phyloP scores from a whole-genome alignment of 2,329 filamentous ascomycete genomes.

The Onygenales sp. region DNA sequence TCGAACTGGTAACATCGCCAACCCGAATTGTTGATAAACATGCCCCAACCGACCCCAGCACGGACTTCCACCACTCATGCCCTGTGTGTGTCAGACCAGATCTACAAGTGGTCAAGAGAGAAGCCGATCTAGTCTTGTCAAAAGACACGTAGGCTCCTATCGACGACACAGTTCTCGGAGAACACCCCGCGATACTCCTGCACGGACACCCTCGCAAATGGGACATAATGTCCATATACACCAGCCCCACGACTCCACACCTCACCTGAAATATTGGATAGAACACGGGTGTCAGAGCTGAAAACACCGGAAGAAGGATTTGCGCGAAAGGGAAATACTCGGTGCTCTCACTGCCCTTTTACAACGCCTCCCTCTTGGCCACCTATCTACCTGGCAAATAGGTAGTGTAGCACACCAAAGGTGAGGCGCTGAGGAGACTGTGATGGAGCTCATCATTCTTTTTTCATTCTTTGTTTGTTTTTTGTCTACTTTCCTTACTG shows the following conservation, averaged over 20 bases:
- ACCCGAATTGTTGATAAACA: not conserved
- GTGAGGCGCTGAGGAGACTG: not conserved
- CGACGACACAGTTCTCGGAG: too few species aligned
- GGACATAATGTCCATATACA: not conserved
- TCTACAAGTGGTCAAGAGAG: too few species aligned
- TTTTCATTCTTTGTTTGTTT: not conserved
- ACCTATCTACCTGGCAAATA: not conserved
- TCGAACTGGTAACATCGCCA: not conserved
- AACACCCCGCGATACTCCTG: too few species aligned
- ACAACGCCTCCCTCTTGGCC: not conserved
- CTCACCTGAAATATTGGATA: not conserved
- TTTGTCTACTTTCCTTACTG: not conserved
- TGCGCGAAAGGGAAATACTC: not conserved
- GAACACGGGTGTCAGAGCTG: not conserved
- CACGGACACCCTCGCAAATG: too few species aligned
- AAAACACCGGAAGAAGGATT: not conserved
- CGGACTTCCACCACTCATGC: not conserved
- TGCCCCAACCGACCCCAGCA: not conserved
- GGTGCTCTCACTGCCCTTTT: conserved; percentile 1
- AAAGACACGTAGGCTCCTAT: too few species aligned
- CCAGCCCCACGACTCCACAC: not conserved
- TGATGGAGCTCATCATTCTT: not conserved
- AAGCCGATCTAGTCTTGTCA: too few species aligned
- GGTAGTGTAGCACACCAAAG: not conserved
- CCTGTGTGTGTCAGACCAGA: too few species aligned